These are phyloP conservation scores for Aspergillus campestris DNA, from an alignment of 495 filamentous ascomycete genomes.

Conservation along the genomic window DNA sequence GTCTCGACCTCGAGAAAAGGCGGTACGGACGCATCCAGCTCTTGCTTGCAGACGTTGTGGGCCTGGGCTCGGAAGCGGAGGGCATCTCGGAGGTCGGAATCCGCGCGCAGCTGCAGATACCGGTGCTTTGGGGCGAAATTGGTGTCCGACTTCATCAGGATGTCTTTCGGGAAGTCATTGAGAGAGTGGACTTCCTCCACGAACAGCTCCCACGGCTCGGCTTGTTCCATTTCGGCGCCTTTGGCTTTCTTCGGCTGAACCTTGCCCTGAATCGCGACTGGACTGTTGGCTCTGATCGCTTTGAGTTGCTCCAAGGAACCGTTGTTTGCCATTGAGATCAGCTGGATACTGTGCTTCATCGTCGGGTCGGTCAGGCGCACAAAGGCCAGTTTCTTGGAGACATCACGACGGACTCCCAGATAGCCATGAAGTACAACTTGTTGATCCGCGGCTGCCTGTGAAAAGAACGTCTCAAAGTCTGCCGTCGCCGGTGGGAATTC, in stretches of 20 bases:
- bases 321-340: conserved; percentile 42
- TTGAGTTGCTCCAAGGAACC: conserved; percentile 39
- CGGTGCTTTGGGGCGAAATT: conserved; percentile 65
- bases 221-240: conserved; percentile 13
- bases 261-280: conserved; percentile 43
- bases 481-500: conserved; percentile 43
- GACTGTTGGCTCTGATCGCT: conserved; percentile 38
- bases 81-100: conserved; percentile 52
- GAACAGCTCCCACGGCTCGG: conserved; percentile 49
- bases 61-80: conserved; percentile 49
- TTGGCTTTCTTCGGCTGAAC: conserved; percentile 37
- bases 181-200: conserved; percentile 56
- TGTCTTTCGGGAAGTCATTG: conserved; percentile 68
- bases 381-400: conserved; percentile 61
- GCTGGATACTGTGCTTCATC: conserved; percentile 40
- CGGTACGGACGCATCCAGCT: conserved; percentile 33
- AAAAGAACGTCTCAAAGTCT: conserved; percentile 37
- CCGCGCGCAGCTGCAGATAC: conserved; percentile 77
- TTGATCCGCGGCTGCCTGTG: conserved; percentile 30
- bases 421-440: conserved; percentile 65
- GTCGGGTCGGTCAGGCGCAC: conserved; percentile 49
- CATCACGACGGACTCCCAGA: conserved; percentile 51
- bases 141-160: conserved; percentile 62
- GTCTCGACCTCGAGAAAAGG: conserved; percentile 81
- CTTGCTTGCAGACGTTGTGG: conserved; percentile 41